Base-by-base conservation (phyloP, 202 grass and related monocot genomes). In the Bolboschoenoplectus hybrid region DNA sequence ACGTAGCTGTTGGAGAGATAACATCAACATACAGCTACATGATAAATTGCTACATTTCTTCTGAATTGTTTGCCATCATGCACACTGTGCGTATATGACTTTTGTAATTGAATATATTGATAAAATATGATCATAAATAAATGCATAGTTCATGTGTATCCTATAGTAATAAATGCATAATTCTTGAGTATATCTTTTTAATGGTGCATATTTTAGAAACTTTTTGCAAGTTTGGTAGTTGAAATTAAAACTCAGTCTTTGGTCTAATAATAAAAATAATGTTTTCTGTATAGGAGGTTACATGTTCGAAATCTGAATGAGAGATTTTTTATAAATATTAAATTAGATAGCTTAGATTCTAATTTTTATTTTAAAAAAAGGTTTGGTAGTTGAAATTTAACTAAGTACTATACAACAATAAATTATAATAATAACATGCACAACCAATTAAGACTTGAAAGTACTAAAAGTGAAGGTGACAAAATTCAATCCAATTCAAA, bases 1-100 rank as follows among this genome's bases (percentile, higher is more conserved):
- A 55, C 20, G 47, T 50, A 53, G 7, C 61, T 14, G 44, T n/a
- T 82, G 43, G 46, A 51, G 67, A 67, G 62, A 43, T 16, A 45
- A 51, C 19, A 67, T 82, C 61, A 51, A 50, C 20, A 41, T 67
- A 63, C 81, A 67, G 19, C 61, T 52, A 17, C 44, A 46, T 67
- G 40, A 49, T 67, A 17, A 7, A 46, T 51, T 49, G 56, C 16
- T 39, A 50, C 45, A 32, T 49, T 50, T 9, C 45, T 50, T 26
- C 32, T 51, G n/a, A 51, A 43, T 43, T 41, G 7, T 26, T 49
- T 47, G 41, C 16, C n/a, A 46, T 73, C 43, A 49, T 73, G 9
- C 16, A 40, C 39, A 44, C 26, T 26, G 26, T 26, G 7, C 13
- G 3, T 73, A 73, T 45, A 17, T 49, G 44, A 73, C n/a, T 17